Base-by-base conservation (phyloP, 345 rosid species). In the Hevea brasiliensis region DNA sequence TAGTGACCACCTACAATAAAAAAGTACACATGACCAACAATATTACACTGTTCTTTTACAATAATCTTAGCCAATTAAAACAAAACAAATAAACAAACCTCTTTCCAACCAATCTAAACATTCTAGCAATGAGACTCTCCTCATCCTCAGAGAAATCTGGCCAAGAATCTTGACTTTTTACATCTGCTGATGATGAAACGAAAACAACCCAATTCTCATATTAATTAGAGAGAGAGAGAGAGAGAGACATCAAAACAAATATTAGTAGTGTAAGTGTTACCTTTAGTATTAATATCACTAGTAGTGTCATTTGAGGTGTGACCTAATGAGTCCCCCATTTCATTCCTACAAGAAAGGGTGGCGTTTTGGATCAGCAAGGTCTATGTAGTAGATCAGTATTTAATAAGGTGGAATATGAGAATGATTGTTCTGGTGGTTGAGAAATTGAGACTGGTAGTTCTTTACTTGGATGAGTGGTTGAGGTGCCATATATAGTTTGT, bases 1-100 rank as follows among this genome's bases (percentile, higher is more conserved):
- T 63, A 89, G 72, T 58, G 88, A 76, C 92, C 94, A 87, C 82
- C 94, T 87, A 60, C 2, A 32, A n/a, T n/a, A n/a, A n/a, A n/a
- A n/a, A n/a, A n/a, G n/a, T n/a, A n/a, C n/a, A n/a, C n/a, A n/a
- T n/a, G n/a, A n/a, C n/a, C n/a, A n/a, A n/a, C n/a, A n/a, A n/a
- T n/a, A n/a, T n/a, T n/a, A n/a, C n/a, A n/a, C n/a, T n/a, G n/a
- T n/a, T n/a, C n/a, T n/a, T n/a, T n/a, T n/a, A 32, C 55, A 50
- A 48, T 15, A 48, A 50, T 17, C 15, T 50, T 50, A 50, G 14
- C 18, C n/a, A n/a, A 50, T 0, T 15, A 50, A 50, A 3, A 1
- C 17, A 17, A 45, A 0, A 26, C 29, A 12, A 47, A 59, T 1
- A 54, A 64, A 24, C 67, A 59, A 65, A 81, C 87, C 89, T 86